phyloP scores from a whole-genome alignment of 352 stramenopile species.

The Nothophytophthora sp. region DNA sequence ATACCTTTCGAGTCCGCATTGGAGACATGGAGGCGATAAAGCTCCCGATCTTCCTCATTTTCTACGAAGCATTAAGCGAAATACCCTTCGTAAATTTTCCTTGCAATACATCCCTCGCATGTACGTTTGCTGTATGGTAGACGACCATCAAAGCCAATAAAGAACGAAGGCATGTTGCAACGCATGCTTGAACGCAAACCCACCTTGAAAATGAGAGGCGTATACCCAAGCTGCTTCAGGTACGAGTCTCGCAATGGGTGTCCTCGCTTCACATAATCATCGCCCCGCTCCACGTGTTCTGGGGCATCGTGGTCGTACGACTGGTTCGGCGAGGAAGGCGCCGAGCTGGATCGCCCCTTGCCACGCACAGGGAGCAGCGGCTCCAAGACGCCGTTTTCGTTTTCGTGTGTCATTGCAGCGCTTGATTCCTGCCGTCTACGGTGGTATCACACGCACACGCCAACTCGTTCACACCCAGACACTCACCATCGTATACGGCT shows the following conservation, averaged over 20 bases:
- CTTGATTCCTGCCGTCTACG: too few species aligned
- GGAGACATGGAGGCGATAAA: conserved; percentile 77
- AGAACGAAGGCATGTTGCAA: not conserved
- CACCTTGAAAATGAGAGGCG: conserved; percentile 80
- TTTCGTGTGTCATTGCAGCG: conserved; percentile 22
- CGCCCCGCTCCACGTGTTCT: conserved; percentile 9
- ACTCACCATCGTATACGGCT: too few species aligned
- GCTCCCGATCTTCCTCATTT: conserved; percentile 70
- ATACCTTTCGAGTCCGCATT: conserved; percentile 47
- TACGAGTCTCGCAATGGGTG: conserved; percentile 65
- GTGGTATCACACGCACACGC: too few species aligned
- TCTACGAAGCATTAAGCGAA: conserved; percentile 22
- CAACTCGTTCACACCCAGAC: too few species aligned
- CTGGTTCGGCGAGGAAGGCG: conserved; percentile 12
- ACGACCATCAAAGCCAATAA: too few species aligned
- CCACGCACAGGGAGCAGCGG: conserved; percentile 52
- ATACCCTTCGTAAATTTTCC: conserved; percentile 4
- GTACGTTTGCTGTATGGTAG: too few species aligned
- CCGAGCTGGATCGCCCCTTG: conserved; percentile 26
- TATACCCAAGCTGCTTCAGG: conserved; percentile 77
- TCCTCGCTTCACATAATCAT: conserved; percentile 27
- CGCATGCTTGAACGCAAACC: conserved; percentile 11
- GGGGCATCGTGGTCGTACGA: conserved; percentile 13
- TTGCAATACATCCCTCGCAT: not conserved
- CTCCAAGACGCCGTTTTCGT: conserved; percentile 32